phyloP scores from a whole-genome alignment of 768 basidiomycete species.

The Macrolepiota fuliginosa region DNA sequence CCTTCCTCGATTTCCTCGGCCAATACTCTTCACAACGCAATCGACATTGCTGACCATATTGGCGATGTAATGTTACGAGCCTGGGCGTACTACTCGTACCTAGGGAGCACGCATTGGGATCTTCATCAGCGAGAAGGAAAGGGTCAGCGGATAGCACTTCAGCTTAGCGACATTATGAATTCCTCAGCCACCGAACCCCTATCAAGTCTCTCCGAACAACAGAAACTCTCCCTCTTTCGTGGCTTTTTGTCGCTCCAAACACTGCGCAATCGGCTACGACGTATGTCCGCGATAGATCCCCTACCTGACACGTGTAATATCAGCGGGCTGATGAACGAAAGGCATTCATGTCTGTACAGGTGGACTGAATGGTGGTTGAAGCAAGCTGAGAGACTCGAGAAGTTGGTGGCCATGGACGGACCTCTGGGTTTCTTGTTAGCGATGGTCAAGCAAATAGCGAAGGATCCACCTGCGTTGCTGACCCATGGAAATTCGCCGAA shows the following conservation, averaged over 20 bases:
- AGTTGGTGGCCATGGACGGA: neutral
- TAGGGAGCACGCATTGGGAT: neutral
- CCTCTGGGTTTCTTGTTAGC: neutral
- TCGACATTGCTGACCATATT: neutral
- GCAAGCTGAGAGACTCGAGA: neutral
- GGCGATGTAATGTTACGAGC: neutral
- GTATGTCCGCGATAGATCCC: neutral
- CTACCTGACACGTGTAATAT: neutral
- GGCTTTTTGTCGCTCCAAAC: neutral
- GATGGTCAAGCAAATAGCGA: neutral
- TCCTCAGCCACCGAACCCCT: neutral
- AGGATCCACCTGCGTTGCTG: neutral
- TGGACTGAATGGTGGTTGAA: neutral
- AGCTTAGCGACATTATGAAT: neutral
- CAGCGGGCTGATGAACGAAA: neutral
- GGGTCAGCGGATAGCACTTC: neutral
- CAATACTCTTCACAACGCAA: neutral
- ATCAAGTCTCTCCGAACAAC: neutral
- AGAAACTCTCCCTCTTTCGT: slow-evolving; percentile 4
- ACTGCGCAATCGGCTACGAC: neutral
- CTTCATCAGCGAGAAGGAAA: neutral
- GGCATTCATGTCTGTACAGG: neutral
- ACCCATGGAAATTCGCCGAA: neutral
- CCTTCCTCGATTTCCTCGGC: neutral
- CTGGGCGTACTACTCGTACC: neutral